Evolutionary conservation across 352 stramenopile genomes (phyloP).

Genomic region (Globisporangium iwayamae): DNA sequence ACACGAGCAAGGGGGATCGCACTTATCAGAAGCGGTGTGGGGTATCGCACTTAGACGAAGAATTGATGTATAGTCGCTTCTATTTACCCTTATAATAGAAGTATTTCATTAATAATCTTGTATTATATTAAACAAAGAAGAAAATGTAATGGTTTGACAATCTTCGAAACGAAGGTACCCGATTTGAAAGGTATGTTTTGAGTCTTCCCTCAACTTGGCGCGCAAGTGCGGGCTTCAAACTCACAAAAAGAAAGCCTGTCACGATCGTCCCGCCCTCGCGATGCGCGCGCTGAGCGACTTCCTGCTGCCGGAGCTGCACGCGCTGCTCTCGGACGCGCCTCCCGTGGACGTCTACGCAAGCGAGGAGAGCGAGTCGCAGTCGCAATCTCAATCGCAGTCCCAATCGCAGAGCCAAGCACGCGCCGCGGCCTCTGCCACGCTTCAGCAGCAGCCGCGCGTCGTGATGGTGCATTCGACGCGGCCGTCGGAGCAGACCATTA

Average conservation of each 20-base stretch:
- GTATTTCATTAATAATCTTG: too few species aligned
- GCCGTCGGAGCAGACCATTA: conserved; percentile 31
- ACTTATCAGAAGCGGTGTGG: too few species aligned
- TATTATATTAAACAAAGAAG: too few species aligned
- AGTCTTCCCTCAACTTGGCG: neutral
- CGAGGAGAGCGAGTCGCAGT: conserved; percentile 60
- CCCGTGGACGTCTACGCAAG: conserved; percentile 38
- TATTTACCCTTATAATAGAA: neutral
- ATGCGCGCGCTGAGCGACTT: conserved; percentile 45
- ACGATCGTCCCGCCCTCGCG: neutral
- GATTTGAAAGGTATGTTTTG: neutral
- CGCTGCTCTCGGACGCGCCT: conserved; percentile 30
- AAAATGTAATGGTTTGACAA: too few species aligned
- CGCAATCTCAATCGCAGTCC: conserved; percentile 4
- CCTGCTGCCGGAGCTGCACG: conserved; percentile 50
- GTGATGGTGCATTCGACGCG: conserved; percentile 52
- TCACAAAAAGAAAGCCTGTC: neutral
- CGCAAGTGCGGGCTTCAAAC: neutral
- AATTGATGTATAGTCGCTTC: neutral
- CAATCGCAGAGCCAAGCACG: conserved; percentile 14
- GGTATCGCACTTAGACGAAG: too few species aligned
- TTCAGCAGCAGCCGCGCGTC: conserved; percentile 23
- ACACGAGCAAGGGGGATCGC: neutral
- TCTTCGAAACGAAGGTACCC: neutral
- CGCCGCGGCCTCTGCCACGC: conserved; percentile 12